Conservation (phyloP, 2,329 filamentous ascomycete species). For the Sclerotinia spermophila region DNA sequence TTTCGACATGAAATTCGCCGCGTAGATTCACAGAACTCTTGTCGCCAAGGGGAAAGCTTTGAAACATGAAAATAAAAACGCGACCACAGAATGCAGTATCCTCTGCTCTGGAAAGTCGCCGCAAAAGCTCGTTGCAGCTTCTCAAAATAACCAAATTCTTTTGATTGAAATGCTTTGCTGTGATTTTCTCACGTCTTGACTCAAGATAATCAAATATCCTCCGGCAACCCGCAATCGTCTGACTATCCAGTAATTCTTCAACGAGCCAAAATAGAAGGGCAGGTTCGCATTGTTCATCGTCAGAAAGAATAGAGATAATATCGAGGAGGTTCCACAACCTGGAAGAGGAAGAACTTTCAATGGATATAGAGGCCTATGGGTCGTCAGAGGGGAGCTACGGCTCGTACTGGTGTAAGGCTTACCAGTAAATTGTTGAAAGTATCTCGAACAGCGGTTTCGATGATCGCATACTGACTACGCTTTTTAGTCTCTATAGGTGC, state of each 20-base stretch:
- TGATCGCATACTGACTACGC: slow-evolving; percentile 56
- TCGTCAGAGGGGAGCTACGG: slow-evolving; percentile 37
- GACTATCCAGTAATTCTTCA: slow-evolving; percentile 92
- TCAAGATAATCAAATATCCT: slow-evolving; percentile 94
- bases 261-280: slow-evolving; percentile 85
- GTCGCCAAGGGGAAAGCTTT: slow-evolving; percentile 93
- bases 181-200: slow-evolving; percentile 84
- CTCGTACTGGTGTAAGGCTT: slow-evolving; percentile 40
- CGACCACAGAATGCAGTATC: slow-evolving; percentile 96
- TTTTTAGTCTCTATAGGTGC: slow-evolving; percentile 37
- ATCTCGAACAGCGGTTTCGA: slow-evolving; percentile 80
- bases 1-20: slow-evolving; percentile 94
- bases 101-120: slow-evolving; percentile 88
- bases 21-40: slow-evolving; percentile 95
- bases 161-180: slow-evolving; percentile 72
- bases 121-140: slow-evolving; percentile 91
- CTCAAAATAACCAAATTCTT: slow-evolving; percentile 89
- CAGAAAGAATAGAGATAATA: slow-evolving; percentile 82
- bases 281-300: slow-evolving; percentile 72
- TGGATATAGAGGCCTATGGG: slow-evolving; percentile 65
- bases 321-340: slow-evolving; percentile 92
- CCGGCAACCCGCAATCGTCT: slow-evolving; percentile 88
- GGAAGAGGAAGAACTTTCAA: slow-evolving; percentile 74
- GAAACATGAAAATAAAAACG: slow-evolving; percentile 98
- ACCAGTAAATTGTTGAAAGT: slow-evolving; percentile 78